Conservation (phyloP, 106 monocot genomes). For the Acanthochlamys bracteata region DNA sequence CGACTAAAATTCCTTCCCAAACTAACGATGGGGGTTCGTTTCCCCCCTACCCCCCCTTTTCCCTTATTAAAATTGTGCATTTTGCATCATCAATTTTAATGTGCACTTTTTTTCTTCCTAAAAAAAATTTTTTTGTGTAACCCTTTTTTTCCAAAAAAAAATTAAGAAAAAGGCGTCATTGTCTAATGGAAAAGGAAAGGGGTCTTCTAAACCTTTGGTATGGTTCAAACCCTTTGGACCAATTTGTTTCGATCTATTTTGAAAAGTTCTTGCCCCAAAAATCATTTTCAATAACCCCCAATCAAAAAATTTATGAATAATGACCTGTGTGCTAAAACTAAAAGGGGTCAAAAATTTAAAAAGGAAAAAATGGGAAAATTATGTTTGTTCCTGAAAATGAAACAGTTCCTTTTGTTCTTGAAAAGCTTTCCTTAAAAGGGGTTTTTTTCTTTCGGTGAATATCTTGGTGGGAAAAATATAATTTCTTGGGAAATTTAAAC, state of each 20-base stretch:
- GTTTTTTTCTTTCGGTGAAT: neutral
- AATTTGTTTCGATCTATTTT: neutral
- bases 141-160: neutral
- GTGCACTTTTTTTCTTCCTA: too few species aligned
- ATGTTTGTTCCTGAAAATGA: slow-evolving; percentile 3
- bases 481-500: neutral
- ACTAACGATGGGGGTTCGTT: too few species aligned
- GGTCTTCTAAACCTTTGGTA: neutral
- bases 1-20: too few species aligned
- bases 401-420: neutral
- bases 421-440: neutral
- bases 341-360: too few species aligned
- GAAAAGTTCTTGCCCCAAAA: neutral
- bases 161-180: neutral
- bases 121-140: too few species aligned
- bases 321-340: neutral
- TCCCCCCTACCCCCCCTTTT: too few species aligned
- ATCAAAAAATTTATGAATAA: neutral
- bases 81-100: too few species aligned
- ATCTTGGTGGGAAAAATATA: neutral
- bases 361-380: slow-evolving; percentile 3
- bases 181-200: neutral
- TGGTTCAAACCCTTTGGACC: neutral
- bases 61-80: too few species aligned
- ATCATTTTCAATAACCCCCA: neutral